Evolutionary conservation across 2,329 filamentous ascomycete genomes (phyloP).

Genomic region (Fusarium sterilihyphosum): DNA sequence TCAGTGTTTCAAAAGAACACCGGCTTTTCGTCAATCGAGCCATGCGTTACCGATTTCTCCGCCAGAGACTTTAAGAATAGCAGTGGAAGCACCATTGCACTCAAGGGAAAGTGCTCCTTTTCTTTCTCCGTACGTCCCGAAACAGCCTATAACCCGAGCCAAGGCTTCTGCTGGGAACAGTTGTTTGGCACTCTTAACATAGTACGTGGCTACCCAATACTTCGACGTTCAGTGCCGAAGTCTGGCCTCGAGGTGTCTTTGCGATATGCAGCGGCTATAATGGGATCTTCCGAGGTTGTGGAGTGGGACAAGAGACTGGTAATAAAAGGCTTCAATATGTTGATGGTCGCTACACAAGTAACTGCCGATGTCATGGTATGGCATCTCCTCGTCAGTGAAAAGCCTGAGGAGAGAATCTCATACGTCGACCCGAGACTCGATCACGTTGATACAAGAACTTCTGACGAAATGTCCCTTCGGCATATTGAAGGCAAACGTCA

Average conservation of each 20-base stretch:
- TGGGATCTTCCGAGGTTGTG: not conserved
- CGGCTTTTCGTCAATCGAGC: accelerated
- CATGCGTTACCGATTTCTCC: not conserved
- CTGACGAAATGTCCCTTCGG: not conserved
- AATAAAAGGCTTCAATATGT: conserved; percentile 17
- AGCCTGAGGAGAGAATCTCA: not conserved
- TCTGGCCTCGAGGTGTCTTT: conserved; percentile 13
- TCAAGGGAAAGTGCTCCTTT: not conserved
- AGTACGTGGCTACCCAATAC: not conserved
- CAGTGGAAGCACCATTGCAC: accelerated
- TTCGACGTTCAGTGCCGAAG: not conserved
- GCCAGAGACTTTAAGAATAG: accelerated
- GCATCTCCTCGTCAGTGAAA: not conserved
- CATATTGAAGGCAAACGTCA: conserved; percentile 8
- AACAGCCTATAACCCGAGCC: no score
- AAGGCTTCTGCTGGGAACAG: conserved; percentile 10
- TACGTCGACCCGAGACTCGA: conserved; percentile 8
- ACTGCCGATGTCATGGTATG: not conserved
- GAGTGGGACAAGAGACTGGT: not conserved
- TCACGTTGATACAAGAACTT: not conserved
- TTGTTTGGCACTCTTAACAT: not conserved
- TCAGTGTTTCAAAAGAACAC: not conserved
- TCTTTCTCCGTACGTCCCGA: accelerated
- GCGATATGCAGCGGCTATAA: not conserved
- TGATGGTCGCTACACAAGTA: not conserved